A percentile compares a stretch with the other conserved stretches of the same genome.
phyloP scores from a whole-genome alignment of 768 basidiomycete species.

The Phylloporus scabripes region DNA sequence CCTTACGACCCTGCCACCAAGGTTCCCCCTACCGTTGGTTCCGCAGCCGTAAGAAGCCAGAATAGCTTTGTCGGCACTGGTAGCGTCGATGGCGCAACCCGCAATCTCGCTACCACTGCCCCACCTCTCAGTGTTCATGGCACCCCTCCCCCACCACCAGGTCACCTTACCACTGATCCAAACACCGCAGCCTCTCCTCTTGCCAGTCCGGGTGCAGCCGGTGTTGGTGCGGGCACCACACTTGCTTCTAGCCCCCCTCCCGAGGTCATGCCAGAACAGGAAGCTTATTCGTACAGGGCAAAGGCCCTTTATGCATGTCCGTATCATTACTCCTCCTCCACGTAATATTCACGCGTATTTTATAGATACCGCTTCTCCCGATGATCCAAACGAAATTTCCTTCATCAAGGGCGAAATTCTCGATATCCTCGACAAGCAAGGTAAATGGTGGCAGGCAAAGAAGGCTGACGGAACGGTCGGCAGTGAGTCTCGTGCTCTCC shows the following conservation, averaged over 20 bases:
- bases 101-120: constrained; percentile 48
- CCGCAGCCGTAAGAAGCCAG: constrained; percentile 40
- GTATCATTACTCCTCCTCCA: constrained; percentile 25
- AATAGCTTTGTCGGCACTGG: constrained; percentile 39
- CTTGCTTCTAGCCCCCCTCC: constrained; percentile 20
- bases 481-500: constrained; percentile 49
- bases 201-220: constrained; percentile 57
- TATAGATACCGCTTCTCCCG: constrained; percentile 85
- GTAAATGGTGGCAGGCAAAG: constrained; percentile 90
- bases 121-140: constrained; percentile 54
- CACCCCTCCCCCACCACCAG: constrained; percentile 29
- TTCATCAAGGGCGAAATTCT: constrained; percentile 90
- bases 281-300: constrained; percentile 64
- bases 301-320: constrained; percentile 88
- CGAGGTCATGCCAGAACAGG: constrained; percentile 33
- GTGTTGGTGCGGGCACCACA: constrained; percentile 51
- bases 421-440: constrained; percentile 88
- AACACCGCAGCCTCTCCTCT: constrained; percentile 57
- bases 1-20: constrained; percentile 58
- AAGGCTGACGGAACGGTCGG: constrained; percentile 71
- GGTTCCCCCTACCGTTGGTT: constrained; percentile 40
- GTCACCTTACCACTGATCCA: constrained; percentile 41
- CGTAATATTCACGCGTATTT: constrained; percentile 18
- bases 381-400: constrained; percentile 95
- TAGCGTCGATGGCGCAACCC: constrained; percentile 46